Conservation (phyloP, 2,329 filamentous ascomycete genomes). For the Penicillium expansum region DNA sequence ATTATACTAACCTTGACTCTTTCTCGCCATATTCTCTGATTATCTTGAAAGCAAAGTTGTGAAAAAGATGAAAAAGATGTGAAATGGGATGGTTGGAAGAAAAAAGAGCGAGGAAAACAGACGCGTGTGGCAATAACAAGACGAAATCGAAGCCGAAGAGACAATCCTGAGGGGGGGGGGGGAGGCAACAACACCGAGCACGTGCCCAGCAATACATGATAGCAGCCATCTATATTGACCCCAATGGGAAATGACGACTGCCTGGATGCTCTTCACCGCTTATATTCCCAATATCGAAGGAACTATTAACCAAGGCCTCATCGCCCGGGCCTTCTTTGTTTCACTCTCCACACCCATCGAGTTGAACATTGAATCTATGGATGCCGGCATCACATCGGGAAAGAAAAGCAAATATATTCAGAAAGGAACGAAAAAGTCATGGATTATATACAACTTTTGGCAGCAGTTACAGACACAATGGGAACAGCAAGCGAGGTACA, state of each 20-base stretch:
- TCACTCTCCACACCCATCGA: not conserved
- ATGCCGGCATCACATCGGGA: no score
- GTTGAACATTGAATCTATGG: not conserved
- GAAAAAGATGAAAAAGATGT: no score
- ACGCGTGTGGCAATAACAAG: not conserved
- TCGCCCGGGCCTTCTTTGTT: not conserved
- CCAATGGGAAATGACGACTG: not conserved
- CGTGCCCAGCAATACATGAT: not conserved
- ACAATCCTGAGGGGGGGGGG: no score
- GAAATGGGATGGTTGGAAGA: not conserved
- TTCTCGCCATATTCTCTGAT: no score
- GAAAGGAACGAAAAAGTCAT: not conserved
- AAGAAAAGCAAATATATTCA: not conserved
- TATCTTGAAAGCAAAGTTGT: no score
- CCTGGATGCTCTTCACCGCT: no score
- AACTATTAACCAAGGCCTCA: not conserved
- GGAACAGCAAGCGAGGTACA: not conserved
- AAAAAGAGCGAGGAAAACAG: not conserved
- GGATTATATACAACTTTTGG: not conserved
- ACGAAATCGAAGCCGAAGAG: not conserved
- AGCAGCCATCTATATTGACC: not conserved
- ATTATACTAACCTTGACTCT: not conserved
- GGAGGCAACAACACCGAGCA: not conserved
- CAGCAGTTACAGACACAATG: not conserved
- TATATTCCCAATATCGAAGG: not conserved